A percentile compares a stretch with the other conserved stretches of the same genome.
Conservation (phyloP, 768 basidiomycete genomes). For the Cyathus striatus region DNA sequence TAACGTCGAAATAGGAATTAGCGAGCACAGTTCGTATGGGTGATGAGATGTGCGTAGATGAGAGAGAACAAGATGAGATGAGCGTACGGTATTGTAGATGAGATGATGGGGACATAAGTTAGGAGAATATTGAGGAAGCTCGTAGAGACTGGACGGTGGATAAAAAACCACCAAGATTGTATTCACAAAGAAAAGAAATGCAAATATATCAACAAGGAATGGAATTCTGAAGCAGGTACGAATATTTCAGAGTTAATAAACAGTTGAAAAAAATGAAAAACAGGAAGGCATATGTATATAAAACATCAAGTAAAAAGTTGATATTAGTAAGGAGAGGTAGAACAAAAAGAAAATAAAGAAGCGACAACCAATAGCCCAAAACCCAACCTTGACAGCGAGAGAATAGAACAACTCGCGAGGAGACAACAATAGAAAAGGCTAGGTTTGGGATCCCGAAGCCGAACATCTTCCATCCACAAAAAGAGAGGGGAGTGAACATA, state of each 20-base stretch:
- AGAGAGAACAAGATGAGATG: no score
- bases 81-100: conserved; percentile 3
- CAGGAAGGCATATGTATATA: conserved; percentile 27
- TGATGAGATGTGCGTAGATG: neutral
- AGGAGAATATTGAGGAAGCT: neutral
- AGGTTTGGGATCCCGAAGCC: conserved; percentile 40
- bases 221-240: conserved; percentile 7
- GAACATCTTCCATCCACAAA: conserved; percentile 40
- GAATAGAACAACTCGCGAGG: conserved; percentile 10
- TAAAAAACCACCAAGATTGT: conserved; percentile 11
- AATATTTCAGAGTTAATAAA: conserved; percentile 12
- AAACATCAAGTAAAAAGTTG: conserved; percentile 16
- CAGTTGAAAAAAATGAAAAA: conserved; percentile 28
- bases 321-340: conserved; percentile 11
- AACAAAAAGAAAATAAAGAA: conserved; percentile 41
- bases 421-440: no score
- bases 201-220: conserved; percentile 13
- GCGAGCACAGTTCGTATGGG: neutral
- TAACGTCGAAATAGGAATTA: neutral
- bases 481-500: conserved; percentile 13
- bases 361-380: conserved; percentile 53
- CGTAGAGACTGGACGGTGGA: conserved; percentile 15
- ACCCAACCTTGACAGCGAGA: conserved; percentile 6
- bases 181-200: conserved; percentile 12
- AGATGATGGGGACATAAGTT: conserved; percentile 1